Evolutionary conservation across 768 basidiomycete genomes (phyloP).

Genomic region (Suillus brevipes): DNA sequence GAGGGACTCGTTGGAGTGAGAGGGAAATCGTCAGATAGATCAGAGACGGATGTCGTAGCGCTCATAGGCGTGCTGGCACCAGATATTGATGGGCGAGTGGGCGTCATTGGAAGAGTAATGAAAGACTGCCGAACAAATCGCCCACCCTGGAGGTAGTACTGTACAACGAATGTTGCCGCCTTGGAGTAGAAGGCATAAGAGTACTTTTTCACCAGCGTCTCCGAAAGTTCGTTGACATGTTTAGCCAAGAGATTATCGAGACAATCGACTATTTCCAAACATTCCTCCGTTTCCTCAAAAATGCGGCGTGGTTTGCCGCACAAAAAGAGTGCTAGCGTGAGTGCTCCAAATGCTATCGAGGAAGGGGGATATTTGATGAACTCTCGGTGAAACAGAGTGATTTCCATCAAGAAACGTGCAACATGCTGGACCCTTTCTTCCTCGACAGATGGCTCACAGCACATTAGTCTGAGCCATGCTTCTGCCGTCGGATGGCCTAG

Average conservation of each 20-base stretch:
- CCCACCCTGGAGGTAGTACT: conserved; percentile 90
- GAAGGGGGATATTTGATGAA: conserved; percentile 86
- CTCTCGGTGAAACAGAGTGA: conserved; percentile 96
- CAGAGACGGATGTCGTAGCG: conserved; percentile 69
- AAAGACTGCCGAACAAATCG: conserved; percentile 57
- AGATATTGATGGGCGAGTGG: conserved; percentile 44
- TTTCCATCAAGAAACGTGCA: conserved; percentile 98
- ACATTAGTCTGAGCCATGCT: conserved; percentile 89
- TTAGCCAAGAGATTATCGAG: conserved; percentile 86
- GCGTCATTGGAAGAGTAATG: conserved; percentile 63
- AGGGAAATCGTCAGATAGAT: conserved; percentile 82
- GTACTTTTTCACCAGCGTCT: conserved; percentile 98
- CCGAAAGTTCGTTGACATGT: conserved; percentile 89
- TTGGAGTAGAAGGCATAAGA: conserved; percentile 96
- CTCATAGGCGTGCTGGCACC: conserved; percentile 74
- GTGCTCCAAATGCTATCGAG: conserved; percentile 83
- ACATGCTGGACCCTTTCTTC: conserved; percentile 92
- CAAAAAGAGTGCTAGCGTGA: conserved; percentile 86
- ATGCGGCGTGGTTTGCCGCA: conserved; percentile 77
- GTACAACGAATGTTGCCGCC: conserved; percentile 89
- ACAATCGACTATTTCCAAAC: conserved; percentile 78
- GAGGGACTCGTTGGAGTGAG: conserved; percentile 75
- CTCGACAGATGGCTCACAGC: conserved; percentile 73
- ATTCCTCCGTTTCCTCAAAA: conserved; percentile 84
- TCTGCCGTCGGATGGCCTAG: conserved; percentile 98